These are phyloP conservation scores for Nicotiana otophora DNA, from an alignment of 257 asterid species.

Conservation along the genomic window DNA sequence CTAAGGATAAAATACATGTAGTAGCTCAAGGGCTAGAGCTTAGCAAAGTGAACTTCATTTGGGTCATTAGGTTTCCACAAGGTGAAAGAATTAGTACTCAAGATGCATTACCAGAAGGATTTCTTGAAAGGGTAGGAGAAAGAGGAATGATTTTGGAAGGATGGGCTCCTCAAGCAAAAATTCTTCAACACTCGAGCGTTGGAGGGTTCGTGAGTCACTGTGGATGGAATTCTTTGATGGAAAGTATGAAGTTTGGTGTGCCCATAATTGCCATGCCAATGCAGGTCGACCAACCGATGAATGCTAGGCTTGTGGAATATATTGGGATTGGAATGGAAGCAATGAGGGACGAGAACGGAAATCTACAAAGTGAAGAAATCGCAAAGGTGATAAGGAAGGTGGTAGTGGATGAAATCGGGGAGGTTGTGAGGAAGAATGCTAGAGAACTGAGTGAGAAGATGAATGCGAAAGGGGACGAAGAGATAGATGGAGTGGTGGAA, in stretches of 20 bases:
- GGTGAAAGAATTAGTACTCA: slow-evolving; percentile 7
- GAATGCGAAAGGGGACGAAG: slow-evolving; percentile 28
- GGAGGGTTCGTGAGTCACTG: not conserved
- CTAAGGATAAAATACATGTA: slow-evolving; percentile 25
- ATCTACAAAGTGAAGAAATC: slow-evolving; percentile 17
- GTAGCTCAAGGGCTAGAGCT: slow-evolving; percentile 37
- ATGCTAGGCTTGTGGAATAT: slow-evolving; percentile 25
- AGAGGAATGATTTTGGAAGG: slow-evolving; percentile 24
- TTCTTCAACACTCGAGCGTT: slow-evolving; percentile 12
- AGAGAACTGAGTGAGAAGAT: slow-evolving; percentile 25
- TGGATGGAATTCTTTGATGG: slow-evolving; percentile 22
- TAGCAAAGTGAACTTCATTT: slow-evolving; percentile 37
- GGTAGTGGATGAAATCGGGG: slow-evolving; percentile 23
- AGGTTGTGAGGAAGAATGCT: slow-evolving; percentile 17
- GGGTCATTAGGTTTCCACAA: slow-evolving; percentile 46
- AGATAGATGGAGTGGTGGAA: slow-evolving; percentile 32
- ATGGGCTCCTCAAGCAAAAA: slow-evolving; percentile 33
- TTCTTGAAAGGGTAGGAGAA: slow-evolving; percentile 12
- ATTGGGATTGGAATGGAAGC: slow-evolving; percentile 29
- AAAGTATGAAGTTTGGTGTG: slow-evolving; percentile 24
- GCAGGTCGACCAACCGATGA: slow-evolving; percentile 29
- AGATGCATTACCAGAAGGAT: slow-evolving; percentile 28
- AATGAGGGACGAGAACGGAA: slow-evolving; percentile 15
- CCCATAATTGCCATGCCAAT: slow-evolving; percentile 34
- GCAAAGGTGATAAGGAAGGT: slow-evolving; percentile 7